A percentile compares a stretch with the other conserved stretches of the same genome.
phyloP scores from a whole-genome alignment of 352 stramenopile genomes.

The Phytophthora citrophthora region DNA sequence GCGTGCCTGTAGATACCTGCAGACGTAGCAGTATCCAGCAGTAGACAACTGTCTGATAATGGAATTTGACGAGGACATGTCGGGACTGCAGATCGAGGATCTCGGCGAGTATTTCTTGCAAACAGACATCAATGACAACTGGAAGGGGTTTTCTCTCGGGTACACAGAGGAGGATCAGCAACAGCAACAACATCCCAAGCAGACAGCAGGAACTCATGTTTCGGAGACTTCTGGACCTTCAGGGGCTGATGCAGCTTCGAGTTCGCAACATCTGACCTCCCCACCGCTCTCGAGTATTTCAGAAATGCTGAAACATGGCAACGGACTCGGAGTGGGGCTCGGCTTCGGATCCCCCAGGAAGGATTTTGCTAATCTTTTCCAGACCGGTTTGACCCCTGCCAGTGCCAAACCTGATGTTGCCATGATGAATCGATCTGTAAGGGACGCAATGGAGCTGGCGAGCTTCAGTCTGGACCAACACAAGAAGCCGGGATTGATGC shows the following conservation, averaged over 20 bases:
- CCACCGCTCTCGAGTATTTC: conserved; percentile 53
- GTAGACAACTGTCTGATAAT: conserved; percentile 28
- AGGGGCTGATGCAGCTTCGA: conserved; percentile 10
- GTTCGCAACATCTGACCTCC: conserved; percentile 40
- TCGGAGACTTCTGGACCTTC: not conserved
- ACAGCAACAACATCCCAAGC: conserved; percentile 18
- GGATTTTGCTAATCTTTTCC: conserved; percentile 39
- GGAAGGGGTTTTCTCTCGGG: conserved; percentile 74
- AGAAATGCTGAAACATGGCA: conserved; percentile 50
- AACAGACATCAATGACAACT: conserved; percentile 63
- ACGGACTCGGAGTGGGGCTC: conserved; percentile 27
- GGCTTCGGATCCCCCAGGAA: conserved; percentile 36
- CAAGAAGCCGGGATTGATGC: conserved; percentile 23
- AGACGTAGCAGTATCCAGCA: conserved; percentile 3
- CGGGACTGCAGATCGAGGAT: conserved; percentile 75
- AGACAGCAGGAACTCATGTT: conserved; percentile 3
- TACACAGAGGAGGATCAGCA: conserved; percentile 62
- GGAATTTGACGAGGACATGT: conserved; percentile 79
- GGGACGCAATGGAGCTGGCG: conserved; percentile 43
- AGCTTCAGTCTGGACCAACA: conserved; percentile 50
- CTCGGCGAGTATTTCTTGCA: conserved; percentile 76
- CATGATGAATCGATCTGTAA: conserved; percentile 30
- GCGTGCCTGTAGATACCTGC: too few species aligned
- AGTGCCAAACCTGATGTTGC: conserved; percentile 28
- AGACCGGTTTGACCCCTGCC: conserved; percentile 31